A percentile compares a stretch with the other conserved stretches of the same genome.
Evolutionary conservation across 495 filamentous ascomycete genomes (phyloP).

Genomic region (Podospora pseudopauciseta): DNA sequence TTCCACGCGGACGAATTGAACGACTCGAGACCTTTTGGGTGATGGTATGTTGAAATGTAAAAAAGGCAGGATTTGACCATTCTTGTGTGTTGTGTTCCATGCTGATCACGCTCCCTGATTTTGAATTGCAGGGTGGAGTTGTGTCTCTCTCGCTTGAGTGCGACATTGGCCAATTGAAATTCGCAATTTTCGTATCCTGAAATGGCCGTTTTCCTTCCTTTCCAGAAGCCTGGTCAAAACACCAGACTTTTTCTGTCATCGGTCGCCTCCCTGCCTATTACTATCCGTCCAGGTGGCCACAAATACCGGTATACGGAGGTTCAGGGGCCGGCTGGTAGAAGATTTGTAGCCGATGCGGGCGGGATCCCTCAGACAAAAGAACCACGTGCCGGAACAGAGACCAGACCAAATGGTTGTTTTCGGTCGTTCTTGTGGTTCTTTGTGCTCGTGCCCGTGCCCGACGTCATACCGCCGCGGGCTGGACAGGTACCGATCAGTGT

Average conservation of each 20-base stretch:
- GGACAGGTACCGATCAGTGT: background rate
- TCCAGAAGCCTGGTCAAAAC: background rate
- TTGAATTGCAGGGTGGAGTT: slow-evolving; percentile 7
- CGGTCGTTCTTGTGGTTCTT: slow-evolving; percentile 2
- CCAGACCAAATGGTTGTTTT: background rate
- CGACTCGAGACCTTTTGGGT: background rate
- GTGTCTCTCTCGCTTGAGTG: background rate
- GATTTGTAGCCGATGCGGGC: background rate
- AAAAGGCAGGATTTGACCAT: background rate
- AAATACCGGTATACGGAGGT: background rate
- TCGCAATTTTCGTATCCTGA: slow-evolving; percentile 2
- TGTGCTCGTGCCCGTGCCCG: background rate
- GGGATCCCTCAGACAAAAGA: background rate
- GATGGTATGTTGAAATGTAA: background rate
- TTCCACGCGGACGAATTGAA: background rate
- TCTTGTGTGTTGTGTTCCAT: slow-evolving; percentile 1
- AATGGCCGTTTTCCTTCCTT: background rate
- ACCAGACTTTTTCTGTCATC: background rate
- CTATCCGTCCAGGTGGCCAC: background rate
- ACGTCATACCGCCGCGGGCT: slow-evolving; percentile 2
- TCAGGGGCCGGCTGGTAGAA: background rate
- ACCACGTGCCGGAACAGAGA: background rate
- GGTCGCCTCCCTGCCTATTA: background rate
- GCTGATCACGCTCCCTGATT: slow-evolving; percentile 1
- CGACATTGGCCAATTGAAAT: slow-evolving; percentile 7